phyloP scores from a whole-genome alignment of 202 grass and related monocot genomes.

The Schoenoplectus triqueter region DNA sequence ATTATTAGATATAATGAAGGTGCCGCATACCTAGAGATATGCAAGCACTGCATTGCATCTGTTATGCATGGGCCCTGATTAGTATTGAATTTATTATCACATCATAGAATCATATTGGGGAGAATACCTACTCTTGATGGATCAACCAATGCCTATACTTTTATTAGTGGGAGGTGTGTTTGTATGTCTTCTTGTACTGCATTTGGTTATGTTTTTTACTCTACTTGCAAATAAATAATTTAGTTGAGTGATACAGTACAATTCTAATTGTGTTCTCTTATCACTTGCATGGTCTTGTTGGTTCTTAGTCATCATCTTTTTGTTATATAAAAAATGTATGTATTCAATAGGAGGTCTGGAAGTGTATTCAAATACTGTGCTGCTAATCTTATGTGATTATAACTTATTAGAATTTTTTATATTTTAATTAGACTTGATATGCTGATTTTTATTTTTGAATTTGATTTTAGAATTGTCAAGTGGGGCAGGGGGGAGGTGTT shows the following conservation, averaged over 20 bases:
- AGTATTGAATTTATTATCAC: too few species aligned
- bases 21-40: too few species aligned
- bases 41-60: too few species aligned
- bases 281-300: background rate
- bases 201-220: slow-evolving; percentile 40
- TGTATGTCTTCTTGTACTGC: slow-evolving; percentile 49
- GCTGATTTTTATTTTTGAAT: slow-evolving; percentile 12
- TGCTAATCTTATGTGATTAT: slow-evolving; percentile 24
- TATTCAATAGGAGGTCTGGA: background rate
- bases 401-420: background rate
- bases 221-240: background rate
- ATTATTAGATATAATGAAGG: too few species aligned
- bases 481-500: slow-evolving; percentile 85
- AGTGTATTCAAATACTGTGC: background rate
- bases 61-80: too few species aligned
- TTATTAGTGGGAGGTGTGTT: too few species aligned
- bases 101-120: too few species aligned
- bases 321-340: background rate
- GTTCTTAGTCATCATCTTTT: background rate
- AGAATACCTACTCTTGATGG: too few species aligned
- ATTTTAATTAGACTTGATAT: slow-evolving; percentile 14
- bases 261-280: background rate
- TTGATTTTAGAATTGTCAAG: slow-evolving; percentile 60
- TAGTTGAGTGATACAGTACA: background rate
- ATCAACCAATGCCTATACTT: too few species aligned